These are phyloP conservation scores for Cajanus cajan DNA, from an alignment of 306 rosid genomes.

Conservation along the genomic window DNA sequence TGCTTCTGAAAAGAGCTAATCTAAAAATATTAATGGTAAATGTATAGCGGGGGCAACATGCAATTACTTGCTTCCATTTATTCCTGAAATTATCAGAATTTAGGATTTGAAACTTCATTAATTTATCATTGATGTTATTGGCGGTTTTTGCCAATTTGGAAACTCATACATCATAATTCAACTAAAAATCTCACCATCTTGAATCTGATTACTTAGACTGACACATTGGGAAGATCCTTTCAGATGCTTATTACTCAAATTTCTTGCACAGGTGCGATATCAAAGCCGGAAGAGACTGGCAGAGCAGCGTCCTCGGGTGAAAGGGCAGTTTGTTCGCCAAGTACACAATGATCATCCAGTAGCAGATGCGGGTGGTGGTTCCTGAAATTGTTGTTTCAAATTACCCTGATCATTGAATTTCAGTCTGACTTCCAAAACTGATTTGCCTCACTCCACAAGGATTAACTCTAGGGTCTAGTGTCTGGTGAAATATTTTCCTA, in stretches of 20 bases:
- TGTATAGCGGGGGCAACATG: not conserved
- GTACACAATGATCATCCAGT: conserved; percentile 33
- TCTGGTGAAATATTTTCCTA: conserved; percentile 31
- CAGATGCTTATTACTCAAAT: conserved; percentile 7
- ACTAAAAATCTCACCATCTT: not conserved
- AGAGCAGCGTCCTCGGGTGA: conserved; percentile 75
- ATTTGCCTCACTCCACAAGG: conserved; percentile 10
- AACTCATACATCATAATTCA: not conserved
- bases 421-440: conserved; percentile 15
- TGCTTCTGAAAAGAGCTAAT: not conserved
- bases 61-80: conserved; percentile 5
- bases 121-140: not conserved
- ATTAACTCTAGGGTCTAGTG: conserved; percentile 28
- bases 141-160: not conserved
- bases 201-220: not conserved
- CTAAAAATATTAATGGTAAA: not conserved
- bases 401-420: conserved; percentile 18
- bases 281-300: conserved; percentile 76
- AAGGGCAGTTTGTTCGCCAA: conserved; percentile 78
- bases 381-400: conserved; percentile 31
- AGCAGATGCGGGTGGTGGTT: conserved; percentile 36
- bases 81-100: conserved; percentile 4
- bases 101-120: not conserved
- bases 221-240: not conserved
- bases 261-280: conserved; percentile 59